phyloP scores from a whole-genome alignment of 257 asterid species.

The Buddleja alternifolia region DNA sequence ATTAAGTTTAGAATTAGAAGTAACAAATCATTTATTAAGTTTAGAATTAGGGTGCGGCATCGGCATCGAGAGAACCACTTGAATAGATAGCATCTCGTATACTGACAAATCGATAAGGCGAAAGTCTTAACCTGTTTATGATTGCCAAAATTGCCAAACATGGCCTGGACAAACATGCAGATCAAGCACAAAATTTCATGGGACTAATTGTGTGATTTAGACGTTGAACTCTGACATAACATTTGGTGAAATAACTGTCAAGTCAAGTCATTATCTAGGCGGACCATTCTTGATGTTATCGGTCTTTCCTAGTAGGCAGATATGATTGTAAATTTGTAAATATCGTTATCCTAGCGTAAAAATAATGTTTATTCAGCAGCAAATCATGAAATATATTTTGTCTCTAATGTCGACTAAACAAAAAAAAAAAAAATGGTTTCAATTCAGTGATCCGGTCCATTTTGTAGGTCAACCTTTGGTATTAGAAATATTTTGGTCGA shows the following conservation, averaged over 20 bases:
- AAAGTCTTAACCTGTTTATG: too few relatives aligned
- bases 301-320: not conserved
- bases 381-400: not conserved
- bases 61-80: too few relatives aligned
- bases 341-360: not conserved
- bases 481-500: too few relatives aligned
- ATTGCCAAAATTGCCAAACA: not conserved
- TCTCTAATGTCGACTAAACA: not conserved
- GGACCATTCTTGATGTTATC: not conserved
- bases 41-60: too few relatives aligned
- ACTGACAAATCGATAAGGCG: not conserved
- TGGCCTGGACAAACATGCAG: not conserved
- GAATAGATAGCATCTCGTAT: too few relatives aligned
- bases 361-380: not conserved
- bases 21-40: too few relatives aligned
- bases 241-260: not conserved
- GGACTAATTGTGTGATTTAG: not conserved
- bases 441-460: too few relatives aligned
- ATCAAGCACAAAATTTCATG: not conserved
- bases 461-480: too few relatives aligned
- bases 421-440: too few relatives aligned
- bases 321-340: not conserved
- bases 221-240: not conserved
- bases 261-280: not conserved
- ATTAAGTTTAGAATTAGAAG: too few relatives aligned